Evolutionary conservation across 2,329 filamentous ascomycete genomes (phyloP), one percentile per base, ranked within the genome.

Genomic region (Beauveria pseudobassiana): DNA sequence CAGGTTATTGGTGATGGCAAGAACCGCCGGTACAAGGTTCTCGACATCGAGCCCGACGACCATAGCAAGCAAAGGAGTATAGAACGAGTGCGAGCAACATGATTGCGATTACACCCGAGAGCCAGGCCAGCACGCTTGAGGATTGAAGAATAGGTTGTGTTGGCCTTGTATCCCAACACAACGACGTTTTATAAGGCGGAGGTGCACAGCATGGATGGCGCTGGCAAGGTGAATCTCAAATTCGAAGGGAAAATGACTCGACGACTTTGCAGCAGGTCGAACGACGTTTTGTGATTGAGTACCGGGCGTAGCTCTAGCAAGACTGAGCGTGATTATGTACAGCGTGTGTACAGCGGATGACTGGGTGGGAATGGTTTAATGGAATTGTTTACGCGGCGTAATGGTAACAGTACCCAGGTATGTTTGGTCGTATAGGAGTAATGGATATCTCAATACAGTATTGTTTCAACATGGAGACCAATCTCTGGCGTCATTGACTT

Each of bases 101-200:
- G 80, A 92, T 93, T 51, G 84, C 87, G 2, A 92, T 95, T 62
- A 87, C 90, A 2, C 80, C 83, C 0, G 76, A 76, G 65, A 74
- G 65, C 69, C 78, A 66, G 71, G 77, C 71, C 65, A 77, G 74
- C 64, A 84, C 74, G 2, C 77, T 88, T 18, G 75, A 81, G 4
- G 80, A 88, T 46, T 82, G 88, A 84, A 88, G 42, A 75, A 83
- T 90, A 88, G 70, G 83, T 86, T 51, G 90, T 93, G 9, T 78
- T 93, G 62, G 90, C 90, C 0, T 77, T 91, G 62, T 95, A 95
- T 69, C 90, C 90, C 0, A 87, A 91, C 67, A 93, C 90, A 1
- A 93, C 90, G 1, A 93, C 89, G 0, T 93, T 95, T 68, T 95
- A 95, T 72, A 87, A 89, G 71, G 90, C 90, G 1, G 89, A 92